These are phyloP conservation scores for Fusarium sp. DNA, from an alignment of 2,329 filamentous ascomycete genomes.

Conservation along the genomic window DNA sequence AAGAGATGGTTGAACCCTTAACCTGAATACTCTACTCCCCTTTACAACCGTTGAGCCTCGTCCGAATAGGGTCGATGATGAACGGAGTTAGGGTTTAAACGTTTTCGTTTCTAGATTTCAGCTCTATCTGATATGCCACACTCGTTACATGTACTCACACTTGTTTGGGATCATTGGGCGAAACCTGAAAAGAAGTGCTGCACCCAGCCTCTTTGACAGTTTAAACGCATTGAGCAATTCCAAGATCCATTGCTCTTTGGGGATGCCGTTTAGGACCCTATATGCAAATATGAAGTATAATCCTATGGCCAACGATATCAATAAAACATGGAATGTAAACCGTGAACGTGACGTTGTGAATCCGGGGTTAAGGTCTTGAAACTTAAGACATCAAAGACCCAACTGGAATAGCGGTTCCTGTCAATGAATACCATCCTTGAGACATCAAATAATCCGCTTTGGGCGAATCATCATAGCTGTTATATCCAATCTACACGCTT, in stretches of 20 bases:
- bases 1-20: background rate
- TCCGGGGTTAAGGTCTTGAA: background rate
- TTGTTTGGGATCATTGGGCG: background rate
- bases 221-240: background rate
- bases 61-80: too few species aligned
- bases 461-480: background rate
- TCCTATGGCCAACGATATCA: background rate
- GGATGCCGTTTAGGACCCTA: background rate
- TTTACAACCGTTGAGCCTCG: background rate
- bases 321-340: background rate
- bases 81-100: background rate
- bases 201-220: background rate
- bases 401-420: background rate
- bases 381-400: slow-evolving; percentile 9
- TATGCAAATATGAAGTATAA: slow-evolving; percentile 4
- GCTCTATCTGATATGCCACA: background rate
- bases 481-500: slow-evolving; percentile 11
- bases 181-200: background rate
- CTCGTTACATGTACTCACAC: background rate
- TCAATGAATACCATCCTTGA: slow-evolving; percentile 1
- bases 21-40: background rate
- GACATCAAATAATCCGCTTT: slow-evolving; percentile 19
- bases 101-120: too few species aligned
- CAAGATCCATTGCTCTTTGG: background rate
- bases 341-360: background rate